Evolutionary conservation across 371 early-diverging fungal genomes (phyloP).

Genomic region (Mortierella polycephala): DNA sequence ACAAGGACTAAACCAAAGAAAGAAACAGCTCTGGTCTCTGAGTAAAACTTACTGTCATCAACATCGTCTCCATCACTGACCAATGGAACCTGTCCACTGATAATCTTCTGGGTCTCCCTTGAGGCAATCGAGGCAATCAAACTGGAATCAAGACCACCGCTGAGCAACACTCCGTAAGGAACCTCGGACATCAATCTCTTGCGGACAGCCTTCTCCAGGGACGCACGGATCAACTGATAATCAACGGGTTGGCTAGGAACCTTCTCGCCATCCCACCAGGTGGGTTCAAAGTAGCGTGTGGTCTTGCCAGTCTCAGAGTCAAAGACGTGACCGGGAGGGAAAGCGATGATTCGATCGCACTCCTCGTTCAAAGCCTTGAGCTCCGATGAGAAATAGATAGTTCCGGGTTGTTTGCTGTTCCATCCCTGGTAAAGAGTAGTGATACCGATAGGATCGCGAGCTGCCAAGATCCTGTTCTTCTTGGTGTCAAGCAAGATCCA

Average conservation of each 20-base stretch:
- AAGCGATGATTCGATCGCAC: conserved; percentile 94
- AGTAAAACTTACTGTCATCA: conserved; percentile 67
- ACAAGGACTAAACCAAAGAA: too few species aligned
- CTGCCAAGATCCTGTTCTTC: conserved; percentile 85
- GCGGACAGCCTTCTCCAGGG: conserved; percentile 88
- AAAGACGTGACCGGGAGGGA: conserved; percentile 96
- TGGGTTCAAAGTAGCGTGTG: conserved; percentile 89
- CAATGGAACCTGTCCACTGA: conserved; percentile 33
- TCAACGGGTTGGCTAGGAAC: conserved; percentile 67
- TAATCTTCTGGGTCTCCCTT: conserved; percentile 77
- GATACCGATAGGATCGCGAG: conserved; percentile 97
- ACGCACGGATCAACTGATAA: conserved; percentile 77
- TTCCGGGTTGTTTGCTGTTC: conserved; percentile 81
- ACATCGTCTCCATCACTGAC: conserved; percentile 71
- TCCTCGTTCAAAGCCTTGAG: conserved; percentile 94
- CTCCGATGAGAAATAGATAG: conserved; percentile 93
- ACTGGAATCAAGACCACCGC: conserved; percentile 94
- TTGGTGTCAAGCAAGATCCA: conserved; percentile 92
- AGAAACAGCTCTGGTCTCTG: too few species aligned
- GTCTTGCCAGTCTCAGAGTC: conserved; percentile 80
- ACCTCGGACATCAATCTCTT: conserved; percentile 97
- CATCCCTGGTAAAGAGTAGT: conserved; percentile 97
- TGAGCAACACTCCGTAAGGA: conserved; percentile 95
- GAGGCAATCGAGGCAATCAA: conserved; percentile 94
- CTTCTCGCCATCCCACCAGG: conserved; percentile 82